These are phyloP conservation scores for Verbena officinalis DNA, from an alignment of 257 asterid genomes.

Conservation along the genomic window DNA sequence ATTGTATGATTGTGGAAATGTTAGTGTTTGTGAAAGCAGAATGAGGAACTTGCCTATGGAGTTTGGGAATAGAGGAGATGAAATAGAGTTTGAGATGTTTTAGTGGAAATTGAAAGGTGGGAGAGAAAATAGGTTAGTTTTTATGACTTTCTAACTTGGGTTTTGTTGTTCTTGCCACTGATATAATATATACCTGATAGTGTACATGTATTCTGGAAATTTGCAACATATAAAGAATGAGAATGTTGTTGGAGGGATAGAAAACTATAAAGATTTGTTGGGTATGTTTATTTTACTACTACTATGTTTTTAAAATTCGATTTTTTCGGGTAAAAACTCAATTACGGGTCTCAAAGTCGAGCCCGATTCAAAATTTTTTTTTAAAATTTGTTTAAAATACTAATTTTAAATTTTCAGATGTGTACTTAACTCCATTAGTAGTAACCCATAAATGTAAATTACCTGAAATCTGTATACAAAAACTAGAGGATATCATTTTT, in stretches of 20 bases:
- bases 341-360: no score
- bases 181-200: conserved; percentile 17
- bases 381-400: no score
- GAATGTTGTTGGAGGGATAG: conserved; percentile 16
- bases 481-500: not conserved
- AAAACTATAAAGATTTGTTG: not conserved
- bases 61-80: conserved; percentile 35
- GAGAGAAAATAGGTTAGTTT: conserved; percentile 26
- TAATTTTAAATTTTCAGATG: no score
- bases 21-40: conserved; percentile 17
- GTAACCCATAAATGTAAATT: no score
- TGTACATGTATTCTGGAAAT: conserved; percentile 30
- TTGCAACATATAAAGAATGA: conserved; percentile 24
- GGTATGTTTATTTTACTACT: no score
- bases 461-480: no score
- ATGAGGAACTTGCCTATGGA: conserved; percentile 27
- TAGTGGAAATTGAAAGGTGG: conserved; percentile 30
- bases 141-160: conserved; percentile 5
- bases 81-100: conserved; percentile 51
- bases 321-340: no score
- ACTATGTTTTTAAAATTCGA: no score
- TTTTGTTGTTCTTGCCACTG: conserved; percentile 19
- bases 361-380: no score
- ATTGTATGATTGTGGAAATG: conserved; percentile 45
- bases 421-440: no score